Base-by-base conservation (phyloP, 768 basidiomycete genomes). In the Wakefieldia striispora region DNA sequence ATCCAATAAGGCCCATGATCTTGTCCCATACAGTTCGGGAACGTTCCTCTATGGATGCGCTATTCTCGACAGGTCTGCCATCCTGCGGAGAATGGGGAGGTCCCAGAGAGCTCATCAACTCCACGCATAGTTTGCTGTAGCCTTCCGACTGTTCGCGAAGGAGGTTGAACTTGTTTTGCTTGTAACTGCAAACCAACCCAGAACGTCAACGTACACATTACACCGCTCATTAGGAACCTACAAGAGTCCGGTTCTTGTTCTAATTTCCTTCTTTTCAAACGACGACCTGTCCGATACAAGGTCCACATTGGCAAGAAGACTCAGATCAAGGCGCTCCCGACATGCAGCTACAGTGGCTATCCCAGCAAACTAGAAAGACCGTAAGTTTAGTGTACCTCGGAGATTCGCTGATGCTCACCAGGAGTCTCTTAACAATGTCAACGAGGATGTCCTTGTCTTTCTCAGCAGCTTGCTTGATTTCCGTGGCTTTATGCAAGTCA, bases 91-190 rank as follows among this genome's bases (percentile, higher is more conserved):
- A 82, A 67, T 94, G 89, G 8, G 90, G 71, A 20, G 84, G 83
- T 2, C 90, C 91, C 43, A 94, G 70, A 60, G 79, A 80, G 55
- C 84, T 84, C 11, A 84, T 83, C 34, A 99, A 74, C 61, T 98
- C 91, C 10, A 87, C 82, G 23, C 86, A 81, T 27, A 98, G 81
- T 68, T 95, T 94, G 66, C 91, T 91, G 72, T 93, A 99, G 8
- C 97, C 97, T 72, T 98, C 95, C 1, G 94, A 94, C 60, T 97
- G 91, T 72, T 99, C 97, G 33, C 97, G 87, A 14, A 97, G 80
- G 34, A 99, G 80, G 64, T 98, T 99, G 76, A 95, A 95, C 70
- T 98, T 99, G 72, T 93, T 93, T 69, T 99, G 95, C 68, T 93
- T 94, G 74, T 94, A 95, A 66, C 91, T 95, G 63, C n/a, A 45